Base-by-base conservation (phyloP, 306 rosid species). In the Cyamopsis tetragonoloba region DNA sequence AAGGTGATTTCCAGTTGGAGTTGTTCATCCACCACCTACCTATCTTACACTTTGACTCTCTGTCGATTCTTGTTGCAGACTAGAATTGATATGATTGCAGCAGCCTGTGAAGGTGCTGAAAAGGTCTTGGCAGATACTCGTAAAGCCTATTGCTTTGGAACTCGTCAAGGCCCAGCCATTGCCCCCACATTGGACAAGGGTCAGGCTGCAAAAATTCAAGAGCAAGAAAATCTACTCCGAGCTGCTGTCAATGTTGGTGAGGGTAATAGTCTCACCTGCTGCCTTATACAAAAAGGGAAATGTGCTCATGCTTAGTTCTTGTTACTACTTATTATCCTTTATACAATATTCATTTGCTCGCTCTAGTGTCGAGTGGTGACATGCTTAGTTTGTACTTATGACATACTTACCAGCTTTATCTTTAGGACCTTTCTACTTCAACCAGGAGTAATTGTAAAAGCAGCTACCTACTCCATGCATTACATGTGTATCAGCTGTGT, bases 171-270 rank as follows among this genome's bases (percentile, higher is more conserved):
- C 61, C 86, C 86, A 4, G 38, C 95, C 2, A 72, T 84, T 62
- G 89, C 81, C 75, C 93, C 96, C 34, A 87, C 98, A 20, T 35
- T 92, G 50, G 98, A 92, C 74, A 92, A 92, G 83, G 96, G 91
- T 12, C 93, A 89, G 86, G 93, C 96, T 39, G 96, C 96, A 41
- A 92, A 89, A 81, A 89, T 92, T 81, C 96, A 92, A 71, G 96
- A 87, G 53, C 96, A 87, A 66, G 98, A 92, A 68, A 92, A 81
- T 72, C 72, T 88, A 37, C 98, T 92, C 64, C 96, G 96, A 14
- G 83, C 96, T 51, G 91, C 98, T 17, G 96, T 89, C 51, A 88
- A 92, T 77, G 60, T 14, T 18, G 98, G 98, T 15, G 93, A 88
- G 12, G 98, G 95, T 86, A 76, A 49, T 34, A 34, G 6, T 51